phyloP scores from a whole-genome alignment of 768 basidiomycete genomes.

The Lactarius evosmus region DNA sequence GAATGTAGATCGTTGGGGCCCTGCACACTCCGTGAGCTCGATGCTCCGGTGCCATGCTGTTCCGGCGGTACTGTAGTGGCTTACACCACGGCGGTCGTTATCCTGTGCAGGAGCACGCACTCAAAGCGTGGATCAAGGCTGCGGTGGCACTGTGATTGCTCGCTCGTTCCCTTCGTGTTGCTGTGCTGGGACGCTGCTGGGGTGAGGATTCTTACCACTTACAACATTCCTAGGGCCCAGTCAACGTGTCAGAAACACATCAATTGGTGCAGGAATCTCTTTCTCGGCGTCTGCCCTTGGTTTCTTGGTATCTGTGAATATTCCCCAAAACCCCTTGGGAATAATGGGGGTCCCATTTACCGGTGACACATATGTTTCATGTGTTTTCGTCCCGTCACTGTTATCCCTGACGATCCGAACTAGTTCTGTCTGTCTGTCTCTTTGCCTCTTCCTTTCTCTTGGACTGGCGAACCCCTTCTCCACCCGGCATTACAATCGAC shows the following conservation, averaged over 20 bases:
- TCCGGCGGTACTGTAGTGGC: slow-evolving; percentile 10
- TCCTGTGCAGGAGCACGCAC: slow-evolving; percentile 15
- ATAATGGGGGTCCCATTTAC: neutral
- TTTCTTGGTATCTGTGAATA: neutral
- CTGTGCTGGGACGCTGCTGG: neutral
- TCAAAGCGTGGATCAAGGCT: slow-evolving; percentile 20
- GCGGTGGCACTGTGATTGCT: neutral
- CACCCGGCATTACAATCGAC: neutral
- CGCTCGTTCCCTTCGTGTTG: neutral
- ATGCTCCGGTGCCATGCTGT: slow-evolving; percentile 3
- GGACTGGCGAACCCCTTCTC: neutral
- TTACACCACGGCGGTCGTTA: neutral
- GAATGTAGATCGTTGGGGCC: slow-evolving; percentile 9
- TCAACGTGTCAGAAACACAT: neutral
- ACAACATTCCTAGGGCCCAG: slow-evolving; percentile 2
- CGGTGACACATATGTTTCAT: neutral
- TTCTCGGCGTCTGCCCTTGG: neutral
- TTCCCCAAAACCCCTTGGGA: neutral
- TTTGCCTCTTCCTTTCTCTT: neutral
- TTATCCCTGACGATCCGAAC: neutral
- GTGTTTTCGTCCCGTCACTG: neutral
- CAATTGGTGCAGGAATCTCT: neutral
- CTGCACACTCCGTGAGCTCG: neutral
- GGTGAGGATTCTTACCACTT: slow-evolving; percentile 2
- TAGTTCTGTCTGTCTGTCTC: neutral